Evolutionary conservation across 176 grass and related monocot species (phyloP), one percentile per base, ranked within the genome.

Genomic region (Musa itinerans): DNA sequence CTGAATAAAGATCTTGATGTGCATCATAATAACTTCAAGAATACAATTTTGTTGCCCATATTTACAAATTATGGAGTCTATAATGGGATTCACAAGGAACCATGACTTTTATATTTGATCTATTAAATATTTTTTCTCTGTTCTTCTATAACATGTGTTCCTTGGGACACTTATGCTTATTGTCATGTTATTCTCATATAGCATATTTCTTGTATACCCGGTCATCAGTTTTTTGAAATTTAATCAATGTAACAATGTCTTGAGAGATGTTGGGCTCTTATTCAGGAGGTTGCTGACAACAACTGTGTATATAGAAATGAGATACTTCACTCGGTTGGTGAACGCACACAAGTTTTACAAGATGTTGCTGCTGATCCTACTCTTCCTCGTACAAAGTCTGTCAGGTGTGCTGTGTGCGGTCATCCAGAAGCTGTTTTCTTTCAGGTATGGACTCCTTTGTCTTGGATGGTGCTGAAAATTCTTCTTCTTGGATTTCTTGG

Each of bases 371-470:
- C 65, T 15, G 65, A 67, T 16, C 65, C 65, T 43, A 67, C 65
- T 34, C 65, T 67, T 67, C 65, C 65, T 14, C 65, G 65, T 15
- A 67, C 65, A 11, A 67, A 67, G 25, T 14, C 65, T 9, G 65
- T 67, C 26, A 67, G 26, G 65, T 67, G 65, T 22, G 65, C 65
- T 1, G 25, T 67, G 26, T 67, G 65, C 26, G 26, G 65, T 34
- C 65, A 67, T 34, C 65, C 65, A 16, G 65, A 67, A 29, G 65
- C 65, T 8, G 65, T 67, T 67, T 67, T 67, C 65, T 67, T 67
- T 25, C 65, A 67, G 65, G 65, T 67, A 67, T 67, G 16, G n/a
- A 59, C 56, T 8, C 56, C 15, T 56, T 57, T n/a, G 0, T 15
- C 15, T 15, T 57, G 54, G 13, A 16, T 57, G 54, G 13, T 57